These are phyloP conservation scores for Kalmanozyma brasiliensis DNA, from an alignment of 1,284 basidiomycete species.

Conservation along the genomic window DNA sequence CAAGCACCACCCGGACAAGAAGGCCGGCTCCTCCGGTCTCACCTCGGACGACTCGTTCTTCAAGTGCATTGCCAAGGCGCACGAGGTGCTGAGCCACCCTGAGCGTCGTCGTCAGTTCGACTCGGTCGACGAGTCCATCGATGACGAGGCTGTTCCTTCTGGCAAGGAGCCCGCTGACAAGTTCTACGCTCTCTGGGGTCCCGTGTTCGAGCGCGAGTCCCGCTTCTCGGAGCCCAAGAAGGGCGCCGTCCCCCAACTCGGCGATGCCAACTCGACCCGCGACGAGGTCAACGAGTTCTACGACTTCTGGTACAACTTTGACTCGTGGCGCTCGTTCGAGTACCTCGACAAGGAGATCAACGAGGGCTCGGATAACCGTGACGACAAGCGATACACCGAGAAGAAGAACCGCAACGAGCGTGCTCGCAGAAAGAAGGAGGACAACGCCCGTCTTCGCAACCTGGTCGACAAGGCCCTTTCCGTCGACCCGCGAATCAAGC, in stretches of 20 bases:
- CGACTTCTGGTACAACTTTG: constrained; percentile 99
- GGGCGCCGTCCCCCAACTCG: constrained; percentile 87
- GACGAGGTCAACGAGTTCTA: constrained; percentile 91
- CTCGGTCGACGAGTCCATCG: constrained; percentile 87
- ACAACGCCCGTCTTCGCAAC: constrained; percentile 86
- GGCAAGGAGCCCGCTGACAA: constrained; percentile 71
- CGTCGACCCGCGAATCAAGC: constrained; percentile 93
- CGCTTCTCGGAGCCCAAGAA: constrained; percentile 81
- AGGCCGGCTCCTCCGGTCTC: constrained; percentile 78
- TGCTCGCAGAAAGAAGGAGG: constrained; percentile 95
- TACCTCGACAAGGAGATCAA: constrained; percentile 98
- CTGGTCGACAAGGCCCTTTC: constrained; percentile 88
- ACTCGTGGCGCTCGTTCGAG: constrained; percentile 97
- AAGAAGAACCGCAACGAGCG: constrained; percentile 99
- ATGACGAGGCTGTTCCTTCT: constrained; percentile 72
- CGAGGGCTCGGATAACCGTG: constrained; percentile 95
- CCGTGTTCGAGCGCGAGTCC: constrained; percentile 88
- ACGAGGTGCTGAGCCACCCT: constrained; percentile 86
- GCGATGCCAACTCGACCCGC: constrained; percentile 79
- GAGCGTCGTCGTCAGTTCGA: constrained; percentile 95
- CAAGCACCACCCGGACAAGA: constrained; percentile 99
- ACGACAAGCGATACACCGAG: constrained; percentile 98
- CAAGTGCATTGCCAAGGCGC: constrained; percentile 98
- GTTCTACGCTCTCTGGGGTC: constrained; percentile 76
- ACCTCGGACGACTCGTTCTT: constrained; percentile 97